phyloP scores from a whole-genome alignment of 371 early-diverging fungal species.

The Nosema muscidifuracis region DNA sequence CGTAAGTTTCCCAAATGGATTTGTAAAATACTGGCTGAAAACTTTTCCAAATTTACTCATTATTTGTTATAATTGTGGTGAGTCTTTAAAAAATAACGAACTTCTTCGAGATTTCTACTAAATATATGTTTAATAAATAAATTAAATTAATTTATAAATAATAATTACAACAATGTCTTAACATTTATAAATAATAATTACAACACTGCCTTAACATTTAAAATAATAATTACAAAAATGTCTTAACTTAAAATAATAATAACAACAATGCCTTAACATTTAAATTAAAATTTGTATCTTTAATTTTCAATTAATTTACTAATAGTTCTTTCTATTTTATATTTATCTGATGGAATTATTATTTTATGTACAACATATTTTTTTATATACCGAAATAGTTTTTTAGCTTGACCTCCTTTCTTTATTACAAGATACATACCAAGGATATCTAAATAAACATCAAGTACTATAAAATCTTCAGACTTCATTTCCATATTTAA shows the following conservation, averaged over 20 bases:
- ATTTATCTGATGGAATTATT: conserved; percentile 8
- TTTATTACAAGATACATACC: conserved; percentile 5
- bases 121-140: not conserved
- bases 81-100: conserved; percentile 7
- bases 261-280: too few species aligned
- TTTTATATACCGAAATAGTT: conserved; percentile 21
- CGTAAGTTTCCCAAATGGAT: conserved; percentile 30
- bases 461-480: conserved; percentile 19
- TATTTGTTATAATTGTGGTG: conserved; percentile 32
- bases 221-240: too few species aligned
- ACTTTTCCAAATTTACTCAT: conserved; percentile 25
- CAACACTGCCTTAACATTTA: too few species aligned
- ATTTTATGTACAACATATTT: conserved; percentile 12
- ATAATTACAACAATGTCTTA: too few species aligned
- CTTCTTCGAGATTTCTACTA: conserved; percentile 25
- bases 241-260: too few species aligned
- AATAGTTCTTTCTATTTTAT: conserved; percentile 17
- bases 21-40: conserved; percentile 20
- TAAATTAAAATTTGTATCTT: too few species aligned
- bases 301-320: too few species aligned
- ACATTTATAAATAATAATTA: too few species aligned
- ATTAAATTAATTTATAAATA: too few species aligned
- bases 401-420: not conserved
- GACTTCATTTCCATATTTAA: conserved; percentile 31
- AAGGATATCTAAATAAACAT: conserved; percentile 25